A percentile compares a stretch with the other conserved stretches of the same genome.
phyloP scores from a whole-genome alignment of 805 yeast species.

The Zygosaccharomyces siamensis region DNA sequence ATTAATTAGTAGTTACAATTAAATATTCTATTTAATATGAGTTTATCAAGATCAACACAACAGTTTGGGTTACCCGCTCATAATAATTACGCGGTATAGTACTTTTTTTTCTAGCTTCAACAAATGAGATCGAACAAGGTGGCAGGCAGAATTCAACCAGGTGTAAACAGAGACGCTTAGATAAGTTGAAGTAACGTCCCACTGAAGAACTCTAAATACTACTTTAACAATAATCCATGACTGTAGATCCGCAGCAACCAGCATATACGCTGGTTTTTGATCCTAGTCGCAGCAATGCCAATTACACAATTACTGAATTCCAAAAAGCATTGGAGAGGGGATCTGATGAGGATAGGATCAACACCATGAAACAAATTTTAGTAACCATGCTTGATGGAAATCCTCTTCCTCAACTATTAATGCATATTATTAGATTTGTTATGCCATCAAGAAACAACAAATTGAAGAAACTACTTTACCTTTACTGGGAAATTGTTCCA shows the following conservation, averaged over 20 bases:
- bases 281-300: constrained; percentile 58
- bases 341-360: constrained; percentile 79
- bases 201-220: not conserved
- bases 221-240: constrained; percentile 11
- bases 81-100: constrained; percentile 1
- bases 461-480: constrained; percentile 85
- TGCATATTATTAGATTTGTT: constrained; percentile 95
- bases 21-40: not conserved
- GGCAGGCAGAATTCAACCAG: constrained; percentile 1
- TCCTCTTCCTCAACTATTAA: constrained; percentile 83
- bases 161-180: not conserved
- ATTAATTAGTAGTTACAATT: too few relatives aligned
- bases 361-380: constrained; percentile 83
- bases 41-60: not conserved
- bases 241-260: constrained; percentile 24
- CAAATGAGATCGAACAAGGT: not conserved
- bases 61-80: not conserved
- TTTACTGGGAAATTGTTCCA: constrained; percentile 97
- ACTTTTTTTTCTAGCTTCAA: not conserved
- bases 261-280: constrained; percentile 81
- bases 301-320: constrained; percentile 63
- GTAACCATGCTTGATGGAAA: constrained; percentile 88
- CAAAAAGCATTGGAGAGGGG: constrained; percentile 80
- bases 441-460: constrained; percentile 93
- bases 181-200: not conserved